A percentile compares a stretch with the other conserved stretches of the same genome.
phyloP scores from a whole-genome alignment of 768 basidiomycete genomes.

The Lactarius vividus region DNA sequence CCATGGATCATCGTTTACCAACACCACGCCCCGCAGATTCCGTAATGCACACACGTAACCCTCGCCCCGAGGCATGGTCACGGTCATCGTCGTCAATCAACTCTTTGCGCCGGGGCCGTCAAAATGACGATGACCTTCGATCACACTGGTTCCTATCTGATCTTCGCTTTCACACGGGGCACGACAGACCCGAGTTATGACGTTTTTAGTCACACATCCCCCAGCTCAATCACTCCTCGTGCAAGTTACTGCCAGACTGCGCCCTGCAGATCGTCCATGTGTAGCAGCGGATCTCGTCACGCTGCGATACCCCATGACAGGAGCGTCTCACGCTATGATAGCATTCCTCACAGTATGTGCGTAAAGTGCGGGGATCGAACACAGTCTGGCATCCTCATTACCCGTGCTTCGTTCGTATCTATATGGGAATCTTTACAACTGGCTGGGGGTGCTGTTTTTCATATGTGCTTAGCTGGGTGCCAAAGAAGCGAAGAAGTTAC shows the following conservation, averaged over 20 bases:
- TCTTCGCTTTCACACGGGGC: neutral
- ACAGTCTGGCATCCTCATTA: neutral
- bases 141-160: neutral
- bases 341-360: neutral
- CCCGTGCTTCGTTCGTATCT: neutral
- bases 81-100: neutral
- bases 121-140: neutral
- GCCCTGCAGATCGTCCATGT: neutral
- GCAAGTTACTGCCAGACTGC: neutral
- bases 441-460: neutral
- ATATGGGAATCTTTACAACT: neutral
- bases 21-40: neutral
- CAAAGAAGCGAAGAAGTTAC: neutral
- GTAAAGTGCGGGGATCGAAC: neutral
- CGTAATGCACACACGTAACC: neutral
- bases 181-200: neutral
- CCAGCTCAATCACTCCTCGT: neutral
- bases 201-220: neutral
- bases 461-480: neutral
- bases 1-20: neutral
- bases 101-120: conserved; percentile 1
- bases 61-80: neutral
- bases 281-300: neutral
- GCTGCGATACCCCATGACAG: neutral
- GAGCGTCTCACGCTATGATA: neutral